Evolutionary conservation across 192 early-diverging fungal genomes (phyloP).

Genomic region (Linnemannia schmuckeri): DNA sequence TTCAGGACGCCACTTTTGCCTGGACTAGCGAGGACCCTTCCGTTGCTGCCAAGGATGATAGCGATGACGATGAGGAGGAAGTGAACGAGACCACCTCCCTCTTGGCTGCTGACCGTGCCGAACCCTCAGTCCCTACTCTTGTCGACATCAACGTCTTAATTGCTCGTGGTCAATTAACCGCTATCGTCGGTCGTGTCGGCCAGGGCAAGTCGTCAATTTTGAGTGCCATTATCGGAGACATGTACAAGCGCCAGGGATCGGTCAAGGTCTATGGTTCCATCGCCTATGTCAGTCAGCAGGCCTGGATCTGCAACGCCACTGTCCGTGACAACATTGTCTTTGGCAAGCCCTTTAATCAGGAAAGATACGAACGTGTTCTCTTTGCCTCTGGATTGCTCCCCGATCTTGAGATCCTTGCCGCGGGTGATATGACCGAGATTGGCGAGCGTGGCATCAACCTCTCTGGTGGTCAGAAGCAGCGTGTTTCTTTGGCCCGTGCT

Average conservation of each 20-base stretch:
- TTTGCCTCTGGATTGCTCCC: slow-evolving; percentile 83
- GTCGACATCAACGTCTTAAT: slow-evolving; percentile 41
- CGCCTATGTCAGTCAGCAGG: slow-evolving; percentile 74
- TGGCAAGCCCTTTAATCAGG: slow-evolving; percentile 79
- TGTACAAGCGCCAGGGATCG: slow-evolving; percentile 73
- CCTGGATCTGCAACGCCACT: slow-evolving; percentile 97
- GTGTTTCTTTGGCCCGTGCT: slow-evolving; percentile 73
- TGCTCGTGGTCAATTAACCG: slow-evolving; percentile 28
- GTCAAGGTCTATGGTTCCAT: slow-evolving; percentile 73
- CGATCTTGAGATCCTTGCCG: slow-evolving; percentile 87
- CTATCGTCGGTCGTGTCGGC: slow-evolving; percentile 52
- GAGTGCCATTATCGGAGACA: slow-evolving; percentile 83
- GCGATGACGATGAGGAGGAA: slow-evolving; percentile 13
- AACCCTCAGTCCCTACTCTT: slow-evolving; percentile 11
- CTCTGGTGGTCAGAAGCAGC: slow-evolving; percentile 94
- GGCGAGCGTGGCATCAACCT: slow-evolving; percentile 93
- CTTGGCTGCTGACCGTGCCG: not conserved
- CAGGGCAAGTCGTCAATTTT: slow-evolving; percentile 66
- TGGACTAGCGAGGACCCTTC: slow-evolving; percentile 15
- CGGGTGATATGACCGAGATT: slow-evolving; percentile 92
- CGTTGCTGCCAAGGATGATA: not conserved
- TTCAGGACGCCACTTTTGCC: slow-evolving; percentile 33
- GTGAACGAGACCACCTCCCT: slow-evolving; percentile 23
- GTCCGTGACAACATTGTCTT: slow-evolving; percentile 93
- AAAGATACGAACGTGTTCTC: slow-evolving; percentile 80